Conservation (phyloP, 176 grass and related monocot species). For the Lolium rigidum region DNA sequence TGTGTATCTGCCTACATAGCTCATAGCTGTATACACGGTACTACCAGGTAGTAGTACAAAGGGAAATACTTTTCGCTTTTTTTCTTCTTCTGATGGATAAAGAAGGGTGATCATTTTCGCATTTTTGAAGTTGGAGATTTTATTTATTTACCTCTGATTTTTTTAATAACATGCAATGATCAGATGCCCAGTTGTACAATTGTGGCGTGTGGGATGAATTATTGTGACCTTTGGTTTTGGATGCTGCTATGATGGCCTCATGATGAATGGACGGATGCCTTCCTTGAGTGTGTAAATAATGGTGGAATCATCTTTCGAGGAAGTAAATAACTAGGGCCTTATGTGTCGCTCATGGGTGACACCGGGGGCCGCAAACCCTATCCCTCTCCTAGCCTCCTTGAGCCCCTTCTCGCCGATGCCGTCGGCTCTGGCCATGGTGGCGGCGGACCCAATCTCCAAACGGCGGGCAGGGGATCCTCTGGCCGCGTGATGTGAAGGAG, state of each 20-base stretch:
- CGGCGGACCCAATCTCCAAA: too few species aligned
- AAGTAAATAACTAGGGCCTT: background rate
- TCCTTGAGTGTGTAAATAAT: slow-evolving; percentile 17
- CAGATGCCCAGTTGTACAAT: background rate
- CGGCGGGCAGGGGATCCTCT: too few species aligned
- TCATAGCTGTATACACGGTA: slow-evolving; percentile 35
- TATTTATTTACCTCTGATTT: background rate
- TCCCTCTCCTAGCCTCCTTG: too few species aligned
- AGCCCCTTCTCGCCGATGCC: too few species aligned
- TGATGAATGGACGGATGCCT: background rate
- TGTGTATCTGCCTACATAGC: slow-evolving; percentile 7
- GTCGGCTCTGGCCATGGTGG: too few species aligned
- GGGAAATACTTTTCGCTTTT: background rate
- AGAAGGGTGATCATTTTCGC: background rate
- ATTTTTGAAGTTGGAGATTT: background rate
- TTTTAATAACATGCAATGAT: background rate
- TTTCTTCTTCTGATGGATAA: background rate
- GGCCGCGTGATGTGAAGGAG: too few species aligned
- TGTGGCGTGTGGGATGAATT: background rate
- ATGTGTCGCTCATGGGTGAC: too few species aligned
- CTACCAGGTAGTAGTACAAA: slow-evolving; percentile 5
- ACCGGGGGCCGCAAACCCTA: too few species aligned
- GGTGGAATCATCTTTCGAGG: background rate
- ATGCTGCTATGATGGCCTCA: background rate
- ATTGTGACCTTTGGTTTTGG: background rate